phyloP scores from a whole-genome alignment of 805 yeast genomes.

The Zygotorulaspora sp. region DNA sequence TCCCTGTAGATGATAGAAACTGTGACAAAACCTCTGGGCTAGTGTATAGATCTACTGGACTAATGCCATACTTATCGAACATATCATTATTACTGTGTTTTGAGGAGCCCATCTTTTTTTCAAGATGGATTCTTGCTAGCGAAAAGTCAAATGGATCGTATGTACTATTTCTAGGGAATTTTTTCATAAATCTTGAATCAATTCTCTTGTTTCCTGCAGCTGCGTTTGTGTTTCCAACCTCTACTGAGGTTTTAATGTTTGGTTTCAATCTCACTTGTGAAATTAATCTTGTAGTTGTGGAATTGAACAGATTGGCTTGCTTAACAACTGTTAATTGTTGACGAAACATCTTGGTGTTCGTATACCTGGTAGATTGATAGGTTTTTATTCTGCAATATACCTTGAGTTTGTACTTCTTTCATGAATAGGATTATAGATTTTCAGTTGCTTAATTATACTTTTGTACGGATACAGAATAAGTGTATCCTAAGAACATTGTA shows the following conservation, averaged over 20 bases:
- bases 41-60: conserved; percentile 67
- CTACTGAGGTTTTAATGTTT: conserved; percentile 12
- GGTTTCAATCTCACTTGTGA: conserved; percentile 8
- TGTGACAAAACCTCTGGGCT: conserved; percentile 65
- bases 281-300: conserved; percentile 3
- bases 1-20: conserved; percentile 68
- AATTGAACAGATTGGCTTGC: no score
- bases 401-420: no score
- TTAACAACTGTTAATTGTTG: no score
- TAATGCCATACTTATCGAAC: conserved; percentile 48
- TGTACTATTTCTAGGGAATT: conserved; percentile 47
- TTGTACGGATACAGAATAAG: no score
- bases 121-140: conserved; percentile 51
- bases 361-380: no score
- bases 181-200: conserved; percentile 40
- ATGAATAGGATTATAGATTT: no score
- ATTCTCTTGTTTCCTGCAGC: conserved; percentile 26
- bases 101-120: conserved; percentile 36
- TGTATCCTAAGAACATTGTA: no score
- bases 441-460: no score
- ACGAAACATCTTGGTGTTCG: not conserved
- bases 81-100: conserved; percentile 30
- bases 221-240: conserved; percentile 9
- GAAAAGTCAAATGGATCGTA: conserved; percentile 85
- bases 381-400: no score